Base-by-base conservation (phyloP, 108 stramenopile genomes). In the Cyclotella kingstonii region DNA sequence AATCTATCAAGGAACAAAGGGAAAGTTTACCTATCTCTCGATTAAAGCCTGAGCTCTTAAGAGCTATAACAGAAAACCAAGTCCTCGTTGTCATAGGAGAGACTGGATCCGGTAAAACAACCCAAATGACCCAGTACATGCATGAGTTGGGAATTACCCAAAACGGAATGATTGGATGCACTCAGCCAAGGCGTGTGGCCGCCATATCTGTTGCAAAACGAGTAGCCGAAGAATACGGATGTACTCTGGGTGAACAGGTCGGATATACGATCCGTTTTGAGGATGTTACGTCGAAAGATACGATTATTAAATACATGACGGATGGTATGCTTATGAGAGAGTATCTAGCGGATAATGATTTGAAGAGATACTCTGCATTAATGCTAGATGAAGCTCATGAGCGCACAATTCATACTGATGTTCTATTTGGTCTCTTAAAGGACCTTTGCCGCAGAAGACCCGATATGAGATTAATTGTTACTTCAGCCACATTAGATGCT, bases 261-360 rank as follows among this genome's bases (percentile, higher is more conserved):
- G 98, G 97, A 3, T 99, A 98, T 79, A 85, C 91, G 2, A 98
- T 99, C 66, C 95, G 98, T 45, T 99, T 99, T 78, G 97, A 99
- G 54, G 98, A 99, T 81, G 85, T 92, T 36, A 99, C 98, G 2
- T 89, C 87, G 7, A 76, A 86, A 21, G 77, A 89, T 29, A 96
- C 95, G 4, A 84, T 95, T 19, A 91, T 99, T 57, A 99, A 99
- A 83, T 99, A 98, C 84, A 98, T 98, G 97, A 99, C 98, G 11
- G 98, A 99, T 79, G 98, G 97, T 43, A 98, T 98, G 93, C 71
- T 99, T 11, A 95, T 99, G 96, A 86, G 97, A 94, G 87, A 91
- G 66, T 92, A 95, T 55, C 77, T 94, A 22, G 89, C 89, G 18
- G 96, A 95, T 69, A 89, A 90, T 63, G 91, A 93, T 69, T 76